Conservation (phyloP, 169 alveolate genomes). For the Perkinsus olseni region DNA sequence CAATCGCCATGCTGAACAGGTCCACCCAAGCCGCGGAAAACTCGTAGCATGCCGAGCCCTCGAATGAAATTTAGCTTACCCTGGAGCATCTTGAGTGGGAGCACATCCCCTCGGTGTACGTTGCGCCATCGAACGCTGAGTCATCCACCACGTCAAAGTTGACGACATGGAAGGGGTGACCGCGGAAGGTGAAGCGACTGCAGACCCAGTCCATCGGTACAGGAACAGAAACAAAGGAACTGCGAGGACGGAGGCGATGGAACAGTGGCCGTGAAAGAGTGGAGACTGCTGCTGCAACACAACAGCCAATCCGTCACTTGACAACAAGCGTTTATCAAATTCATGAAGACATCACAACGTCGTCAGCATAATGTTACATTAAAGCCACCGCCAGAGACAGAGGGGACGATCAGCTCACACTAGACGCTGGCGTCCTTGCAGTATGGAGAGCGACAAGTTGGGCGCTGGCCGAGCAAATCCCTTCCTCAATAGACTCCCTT, state of each 20-base stretch:
- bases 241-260: background rate
- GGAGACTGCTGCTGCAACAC: background rate
- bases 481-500: background rate
- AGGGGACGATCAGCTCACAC: background rate
- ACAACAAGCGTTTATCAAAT: background rate
- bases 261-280: no score
- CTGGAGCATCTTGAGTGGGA: background rate
- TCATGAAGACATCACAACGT: background rate
- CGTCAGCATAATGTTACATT: no score
- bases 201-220: conserved; percentile 1
- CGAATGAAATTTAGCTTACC: background rate
- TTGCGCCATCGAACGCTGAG: background rate
- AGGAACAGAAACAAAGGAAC: background rate
- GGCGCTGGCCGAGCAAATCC: background rate
- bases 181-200: background rate
- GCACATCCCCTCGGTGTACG: background rate
- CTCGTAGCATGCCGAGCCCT: background rate
- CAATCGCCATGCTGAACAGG: background rate
- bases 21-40: no score
- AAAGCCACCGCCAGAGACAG: background rate
- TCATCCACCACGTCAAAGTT: background rate
- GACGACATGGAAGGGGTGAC: background rate
- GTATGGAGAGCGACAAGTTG: background rate
- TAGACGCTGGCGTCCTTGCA: background rate
- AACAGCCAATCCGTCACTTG: background rate